Evolutionary conservation across 306 rosid genomes (phyloP).

Genomic region (Quercus suber): DNA sequence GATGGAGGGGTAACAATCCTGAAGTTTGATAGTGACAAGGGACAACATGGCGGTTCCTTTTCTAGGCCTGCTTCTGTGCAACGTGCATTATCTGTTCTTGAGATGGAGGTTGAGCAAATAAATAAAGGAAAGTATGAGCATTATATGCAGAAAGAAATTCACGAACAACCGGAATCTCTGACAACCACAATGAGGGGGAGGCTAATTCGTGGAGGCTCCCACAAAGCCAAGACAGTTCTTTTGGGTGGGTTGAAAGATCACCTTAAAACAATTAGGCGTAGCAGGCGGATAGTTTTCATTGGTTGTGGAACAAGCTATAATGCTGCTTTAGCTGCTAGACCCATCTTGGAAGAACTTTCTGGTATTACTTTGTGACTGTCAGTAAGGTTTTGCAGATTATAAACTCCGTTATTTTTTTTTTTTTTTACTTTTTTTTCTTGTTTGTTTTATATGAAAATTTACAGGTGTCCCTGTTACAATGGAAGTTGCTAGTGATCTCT

Average conservation of each 20-base stretch:
- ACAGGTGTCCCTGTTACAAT: constrained; percentile 93
- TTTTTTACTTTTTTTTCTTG: constrained; percentile 1
- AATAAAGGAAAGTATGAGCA: constrained; percentile 90
- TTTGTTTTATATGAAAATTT: constrained; percentile 26
- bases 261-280: constrained; percentile 94
- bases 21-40: constrained; percentile 72
- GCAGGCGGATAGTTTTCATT: constrained; percentile 85
- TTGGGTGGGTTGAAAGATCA: constrained; percentile 96
- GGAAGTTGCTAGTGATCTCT: constrained; percentile 98
- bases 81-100: constrained; percentile 92
- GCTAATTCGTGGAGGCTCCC: constrained; percentile 72
- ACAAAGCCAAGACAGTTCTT: constrained; percentile 78
- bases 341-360: constrained; percentile 95
- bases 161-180: constrained; percentile 93
- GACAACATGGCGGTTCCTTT: constrained; percentile 51
- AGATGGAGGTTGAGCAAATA: constrained; percentile 98
- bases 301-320: constrained; percentile 99
- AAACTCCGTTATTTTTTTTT: neutral
- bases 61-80: constrained; percentile 78
- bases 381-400: constrained; percentile 12
- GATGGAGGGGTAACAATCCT: constrained; percentile 84
- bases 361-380: constrained; percentile 52
- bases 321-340: constrained; percentile 98
- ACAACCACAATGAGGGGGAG: constrained; percentile 99
- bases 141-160: constrained; percentile 98